A percentile compares a stretch with the other conserved stretches of the same genome.
Conservation (phyloP, 495 filamentous ascomycete genomes). For the Penicillium coprophilum region DNA sequence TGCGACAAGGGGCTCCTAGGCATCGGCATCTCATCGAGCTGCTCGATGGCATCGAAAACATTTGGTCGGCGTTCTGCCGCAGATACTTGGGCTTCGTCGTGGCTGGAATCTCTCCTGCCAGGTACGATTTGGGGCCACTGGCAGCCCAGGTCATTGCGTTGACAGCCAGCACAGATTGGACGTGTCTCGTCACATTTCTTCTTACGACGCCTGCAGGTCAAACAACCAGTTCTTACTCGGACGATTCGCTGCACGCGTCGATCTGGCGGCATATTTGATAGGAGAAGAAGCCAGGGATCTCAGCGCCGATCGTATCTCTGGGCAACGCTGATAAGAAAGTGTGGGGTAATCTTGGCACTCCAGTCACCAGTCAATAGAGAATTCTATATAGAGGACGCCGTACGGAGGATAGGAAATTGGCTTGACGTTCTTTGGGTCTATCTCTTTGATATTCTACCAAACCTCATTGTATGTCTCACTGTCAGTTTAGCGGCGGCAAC, state of each 20-base stretch:
- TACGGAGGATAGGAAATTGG: no score
- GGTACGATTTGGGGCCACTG: constrained; percentile 32
- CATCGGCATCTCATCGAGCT: constrained; percentile 10
- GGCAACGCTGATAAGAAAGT: constrained; percentile 9
- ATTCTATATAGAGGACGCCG: no score
- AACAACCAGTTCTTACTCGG: constrained; percentile 66
- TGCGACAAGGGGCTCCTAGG: constrained; percentile 13
- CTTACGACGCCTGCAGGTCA: constrained; percentile 83
- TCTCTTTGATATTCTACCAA: not conserved
- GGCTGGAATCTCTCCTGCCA: constrained; percentile 17
- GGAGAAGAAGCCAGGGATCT: constrained; percentile 4
- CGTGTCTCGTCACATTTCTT: constrained; percentile 91
- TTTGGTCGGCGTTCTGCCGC: constrained; percentile 8
- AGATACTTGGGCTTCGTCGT: not conserved
- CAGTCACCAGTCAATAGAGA: no score
- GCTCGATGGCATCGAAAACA: constrained; percentile 11
- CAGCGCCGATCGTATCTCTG: not conserved
- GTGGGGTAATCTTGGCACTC: constrained; percentile 9
- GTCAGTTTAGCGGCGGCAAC: no score
- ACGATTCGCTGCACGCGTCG: constrained; percentile 35
- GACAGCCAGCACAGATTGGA: constrained; percentile 65
- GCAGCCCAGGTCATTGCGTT: constrained; percentile 33
- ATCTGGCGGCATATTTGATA: constrained; percentile 31
- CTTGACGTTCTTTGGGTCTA: not conserved
- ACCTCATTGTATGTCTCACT: not conserved